Conservation (phyloP, 495 filamentous ascomycete genomes). For the Symbiotaphrina buchneri region DNA sequence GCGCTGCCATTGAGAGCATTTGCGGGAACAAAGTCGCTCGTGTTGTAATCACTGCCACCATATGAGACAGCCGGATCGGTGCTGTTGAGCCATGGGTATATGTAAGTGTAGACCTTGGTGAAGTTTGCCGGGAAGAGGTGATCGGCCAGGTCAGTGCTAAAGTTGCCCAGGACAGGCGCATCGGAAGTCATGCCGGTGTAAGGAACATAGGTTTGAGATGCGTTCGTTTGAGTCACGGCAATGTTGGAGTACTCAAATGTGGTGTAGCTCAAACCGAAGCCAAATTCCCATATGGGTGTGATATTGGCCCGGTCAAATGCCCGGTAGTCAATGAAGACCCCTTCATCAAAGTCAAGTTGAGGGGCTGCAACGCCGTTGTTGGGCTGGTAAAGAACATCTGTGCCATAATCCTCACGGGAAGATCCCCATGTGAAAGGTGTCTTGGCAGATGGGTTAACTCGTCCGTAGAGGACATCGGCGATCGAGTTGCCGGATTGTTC, state of each 20-base stretch:
- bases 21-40: conserved; percentile 41
- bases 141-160: conserved; percentile 34
- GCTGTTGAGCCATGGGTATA: conserved; percentile 82
- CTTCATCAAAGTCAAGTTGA: conserved; percentile 67
- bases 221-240: conserved; percentile 22
- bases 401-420: conserved; percentile 48
- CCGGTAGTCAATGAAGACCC: conserved; percentile 88
- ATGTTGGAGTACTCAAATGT: conserved; percentile 65
- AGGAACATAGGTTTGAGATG: conserved; percentile 31
- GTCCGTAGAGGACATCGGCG: conserved; percentile 76
- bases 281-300: conserved; percentile 75
- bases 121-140: conserved; percentile 55
- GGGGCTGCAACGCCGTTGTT: conserved; percentile 50
- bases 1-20: conserved; percentile 39
- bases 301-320: conserved; percentile 56
- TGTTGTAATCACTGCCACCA: conserved; percentile 44
- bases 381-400: conserved; percentile 47
- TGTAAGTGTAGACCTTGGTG: conserved; percentile 31
- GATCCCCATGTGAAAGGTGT: conserved; percentile 76
- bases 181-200: conserved; percentile 40
- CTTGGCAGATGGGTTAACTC: conserved; percentile 67
- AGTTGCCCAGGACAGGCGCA: conserved; percentile 49
- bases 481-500: conserved; percentile 86
- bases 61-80: conserved; percentile 41
- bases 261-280: conserved; percentile 77